Conservation (phyloP, 179 eudicot species). For the Drosera spatulata region DNA sequence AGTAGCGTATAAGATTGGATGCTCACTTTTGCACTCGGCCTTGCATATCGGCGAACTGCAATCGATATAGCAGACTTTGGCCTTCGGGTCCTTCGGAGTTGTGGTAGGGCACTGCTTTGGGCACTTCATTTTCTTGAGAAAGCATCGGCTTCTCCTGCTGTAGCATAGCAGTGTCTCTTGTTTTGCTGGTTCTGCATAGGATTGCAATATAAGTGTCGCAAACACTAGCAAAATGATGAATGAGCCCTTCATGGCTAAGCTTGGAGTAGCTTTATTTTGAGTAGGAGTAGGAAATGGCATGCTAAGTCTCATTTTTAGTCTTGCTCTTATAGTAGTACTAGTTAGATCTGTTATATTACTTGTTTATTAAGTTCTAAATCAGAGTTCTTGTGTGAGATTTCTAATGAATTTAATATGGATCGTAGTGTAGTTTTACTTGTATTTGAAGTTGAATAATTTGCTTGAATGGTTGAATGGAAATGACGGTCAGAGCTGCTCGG, state of each 20-base stretch:
- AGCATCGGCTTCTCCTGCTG: conserved; percentile 31
- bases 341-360: conserved; percentile 6
- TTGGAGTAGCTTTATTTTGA: conserved; percentile 12
- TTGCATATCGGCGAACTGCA: conserved; percentile 51
- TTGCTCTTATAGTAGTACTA: conserved; percentile 9
- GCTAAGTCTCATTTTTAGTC: not conserved
- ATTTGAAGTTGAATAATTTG: no score
- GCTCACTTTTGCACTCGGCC: conserved; percentile 41
- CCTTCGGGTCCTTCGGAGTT: conserved; percentile 23
- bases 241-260: conserved; percentile 13
- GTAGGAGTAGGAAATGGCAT: not conserved
- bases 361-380: conserved; percentile 6
- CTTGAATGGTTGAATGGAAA: no score
- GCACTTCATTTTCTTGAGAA: conserved; percentile 24
- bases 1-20: not conserved
- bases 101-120: conserved; percentile 41
- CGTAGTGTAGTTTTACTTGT: no score
- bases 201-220: not conserved
- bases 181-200: conserved; percentile 3
- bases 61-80: conserved; percentile 46
- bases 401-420: no score
- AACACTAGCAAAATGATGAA: conserved; percentile 17
- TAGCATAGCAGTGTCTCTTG: conserved; percentile 22
- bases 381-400: not conserved
- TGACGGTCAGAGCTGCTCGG: no score